Base-by-base conservation (phyloP, 2,329 filamentous ascomycete genomes). In the Neopestalotiopsis sp. region DNA sequence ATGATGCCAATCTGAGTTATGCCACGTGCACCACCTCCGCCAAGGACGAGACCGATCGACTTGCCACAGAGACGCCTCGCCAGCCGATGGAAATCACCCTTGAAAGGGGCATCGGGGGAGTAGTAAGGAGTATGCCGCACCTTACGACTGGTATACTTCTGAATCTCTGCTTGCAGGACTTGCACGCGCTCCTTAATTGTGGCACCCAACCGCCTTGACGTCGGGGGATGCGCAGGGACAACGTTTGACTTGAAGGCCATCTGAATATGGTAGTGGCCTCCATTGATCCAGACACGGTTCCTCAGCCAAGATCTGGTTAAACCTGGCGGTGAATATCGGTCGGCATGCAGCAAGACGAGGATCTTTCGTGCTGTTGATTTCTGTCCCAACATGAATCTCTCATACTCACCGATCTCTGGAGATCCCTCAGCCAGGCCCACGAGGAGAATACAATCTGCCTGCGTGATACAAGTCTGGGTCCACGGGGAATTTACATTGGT, bases 381-480 rank as follows among this genome's bases (percentile, higher is more conserved):
- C 86, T 97, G 98, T 0, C 96, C 97, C 17, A 99, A 87, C 76
- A 99, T 89, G 78, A 99, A 98, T 2, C 96, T 90, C 79, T 99
- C 96, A 74, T 98, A 99, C 79, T 99, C 97, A 57, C 96, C 96
- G 73, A 98, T 96, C 59, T 89, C 91, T 0, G 96, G 92, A 3
- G 95, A 97, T 0, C 92, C 92, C 78, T 98, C 96, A 0, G 95
- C 96, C 14, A 98, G 83, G 0, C 94, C 96, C 34, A 99, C 94
- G 9, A 99, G 86, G 7, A 99, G 86, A 72, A 99, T 98, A 74
- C 95, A 98, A 80, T 99, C 96, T 1, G 96, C 96, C 80, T 99
- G 96, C 17, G 92, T 92, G 72, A 99, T 98, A 79, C 97, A 99
- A 0, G 96, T 98, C 76, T 98, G 94, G 0, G 97, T 99, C 96